These are phyloP conservation scores for Sugiyamaella japonica DNA, from an alignment of 1,139 yeast genomes.

Conservation along the genomic window DNA sequence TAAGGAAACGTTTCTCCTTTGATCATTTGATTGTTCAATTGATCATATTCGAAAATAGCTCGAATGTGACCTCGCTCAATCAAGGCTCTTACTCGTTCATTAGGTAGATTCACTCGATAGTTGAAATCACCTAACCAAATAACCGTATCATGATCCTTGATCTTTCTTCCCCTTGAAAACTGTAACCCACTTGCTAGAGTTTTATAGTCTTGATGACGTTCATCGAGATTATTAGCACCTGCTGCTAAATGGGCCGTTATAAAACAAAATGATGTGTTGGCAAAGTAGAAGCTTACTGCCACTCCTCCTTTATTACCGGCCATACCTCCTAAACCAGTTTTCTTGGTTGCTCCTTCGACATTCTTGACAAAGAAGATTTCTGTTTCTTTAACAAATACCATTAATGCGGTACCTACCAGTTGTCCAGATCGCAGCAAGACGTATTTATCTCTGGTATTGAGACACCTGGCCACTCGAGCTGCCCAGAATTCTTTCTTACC, in stretches of 20 bases:
- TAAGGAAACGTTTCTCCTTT: conserved; percentile 85
- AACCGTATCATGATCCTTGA: conserved; percentile 80
- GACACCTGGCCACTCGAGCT: conserved; percentile 54
- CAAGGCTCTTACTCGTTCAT: conserved; percentile 68
- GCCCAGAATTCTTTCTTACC: conserved; percentile 80
- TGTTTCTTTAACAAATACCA: conserved; percentile 66
- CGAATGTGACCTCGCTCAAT: conserved; percentile 50
- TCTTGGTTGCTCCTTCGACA: conserved; percentile 76
- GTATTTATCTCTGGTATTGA: conserved; percentile 59
- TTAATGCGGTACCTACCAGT: conserved; percentile 84
- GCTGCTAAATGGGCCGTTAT: conserved; percentile 96
- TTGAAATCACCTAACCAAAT: conserved; percentile 97
- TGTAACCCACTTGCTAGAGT: conserved; percentile 75
- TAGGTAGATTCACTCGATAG: conserved; percentile 73
- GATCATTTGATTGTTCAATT: conserved; percentile 76
- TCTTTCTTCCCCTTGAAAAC: conserved; percentile 66
- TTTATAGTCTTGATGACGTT: conserved; percentile 84
- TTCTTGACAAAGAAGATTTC: conserved; percentile 65
- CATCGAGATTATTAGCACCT: conserved; percentile 79
- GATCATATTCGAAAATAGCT: conserved; percentile 70
- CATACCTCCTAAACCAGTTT: conserved; percentile 90
- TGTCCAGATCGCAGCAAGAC: conserved; percentile 81
- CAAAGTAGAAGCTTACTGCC: conserved; percentile 75
- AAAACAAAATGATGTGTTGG: conserved; percentile 76
- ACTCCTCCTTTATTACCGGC: conserved; percentile 93